Percentiles rank a stretch among this genome's conserved stretches.
Evolutionary conservation across 495 filamentous ascomycete genomes (phyloP).

Genomic region (Hypoxylon cercidicola): DNA sequence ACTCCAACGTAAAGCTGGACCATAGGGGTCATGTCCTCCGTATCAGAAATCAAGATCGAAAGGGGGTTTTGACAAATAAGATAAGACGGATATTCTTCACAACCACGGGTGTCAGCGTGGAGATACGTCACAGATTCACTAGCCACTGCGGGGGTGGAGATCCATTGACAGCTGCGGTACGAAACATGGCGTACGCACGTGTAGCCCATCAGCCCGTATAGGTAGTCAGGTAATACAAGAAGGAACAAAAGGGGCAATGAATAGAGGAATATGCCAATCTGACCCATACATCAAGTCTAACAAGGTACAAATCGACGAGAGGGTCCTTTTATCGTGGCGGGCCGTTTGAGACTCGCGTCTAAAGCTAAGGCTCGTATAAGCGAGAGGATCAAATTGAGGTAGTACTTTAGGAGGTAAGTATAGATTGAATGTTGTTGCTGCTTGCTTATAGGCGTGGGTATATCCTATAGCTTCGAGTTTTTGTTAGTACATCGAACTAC

Average conservation of each 20-base stretch:
- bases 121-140: constrained; percentile 25
- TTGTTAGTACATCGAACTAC: too few relatives aligned
- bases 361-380: constrained; percentile 15
- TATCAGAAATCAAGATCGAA: constrained; percentile 5
- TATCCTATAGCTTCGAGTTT: too few relatives aligned
- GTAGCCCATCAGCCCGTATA: too few relatives aligned
- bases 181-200: constrained; percentile 2
- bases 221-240: constrained; percentile 26
- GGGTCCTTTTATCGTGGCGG: too few relatives aligned
- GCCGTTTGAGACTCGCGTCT: constrained; percentile 14
- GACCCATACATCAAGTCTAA: too few relatives aligned
- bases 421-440: neutral
- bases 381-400: constrained; percentile 7
- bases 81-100: constrained; percentile 3
- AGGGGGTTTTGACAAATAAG: constrained; percentile 19
- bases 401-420: neutral
- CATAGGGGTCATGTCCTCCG: constrained; percentile 8
- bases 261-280: too few relatives aligned
- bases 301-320: too few relatives aligned
- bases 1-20: constrained; percentile 22
- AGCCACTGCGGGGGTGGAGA: constrained; percentile 37
- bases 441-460: too few relatives aligned
- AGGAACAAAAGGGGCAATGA: too few relatives aligned
- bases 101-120: constrained; percentile 23
- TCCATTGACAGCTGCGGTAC: constrained; percentile 26